phyloP scores from a whole-genome alignment of 345 rosid genomes.

The Pseudoturritis turrita region DNA sequence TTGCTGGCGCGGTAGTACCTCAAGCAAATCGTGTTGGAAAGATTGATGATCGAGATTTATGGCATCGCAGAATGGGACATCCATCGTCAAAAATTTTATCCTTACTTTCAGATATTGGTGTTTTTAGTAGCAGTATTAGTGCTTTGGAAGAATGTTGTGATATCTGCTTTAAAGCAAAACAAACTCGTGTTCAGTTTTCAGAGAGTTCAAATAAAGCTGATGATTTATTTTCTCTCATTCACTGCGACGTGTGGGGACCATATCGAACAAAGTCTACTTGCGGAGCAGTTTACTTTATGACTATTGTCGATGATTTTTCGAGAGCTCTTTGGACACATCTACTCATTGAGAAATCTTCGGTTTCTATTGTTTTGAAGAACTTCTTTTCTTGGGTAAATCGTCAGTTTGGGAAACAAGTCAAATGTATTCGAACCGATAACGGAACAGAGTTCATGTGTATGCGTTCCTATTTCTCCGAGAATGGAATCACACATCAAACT shows the following conservation, averaged over 20 bases:
- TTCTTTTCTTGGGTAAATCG: too few species aligned
- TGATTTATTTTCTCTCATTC: neutral
- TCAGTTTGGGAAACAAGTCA: neutral
- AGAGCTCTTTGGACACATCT: too few species aligned
- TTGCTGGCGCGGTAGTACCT: neutral
- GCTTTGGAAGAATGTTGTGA: too few species aligned
- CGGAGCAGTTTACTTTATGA: too few species aligned
- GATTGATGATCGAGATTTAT: neutral
- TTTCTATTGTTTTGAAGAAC: neutral
- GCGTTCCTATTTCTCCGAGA: rapidly evolving
- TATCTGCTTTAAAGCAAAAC: neutral
- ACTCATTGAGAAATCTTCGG: too few species aligned
- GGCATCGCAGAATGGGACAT: too few species aligned
- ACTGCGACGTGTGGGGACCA: neutral
- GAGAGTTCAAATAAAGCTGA: neutral
- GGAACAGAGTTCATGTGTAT: neutral
- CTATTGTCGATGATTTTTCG: too few species aligned
- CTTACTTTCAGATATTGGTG: neutral
- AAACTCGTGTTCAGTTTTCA: neutral
- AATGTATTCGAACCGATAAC: neutral
- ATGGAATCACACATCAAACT: neutral
- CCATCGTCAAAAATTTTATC: neutral
- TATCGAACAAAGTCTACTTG: neutral
- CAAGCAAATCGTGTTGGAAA: too few species aligned
- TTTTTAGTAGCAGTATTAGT: too few species aligned